Evolutionary conservation across 208 protist genomes (phyloP).

Genomic region (Leishmania arabica): DNA sequence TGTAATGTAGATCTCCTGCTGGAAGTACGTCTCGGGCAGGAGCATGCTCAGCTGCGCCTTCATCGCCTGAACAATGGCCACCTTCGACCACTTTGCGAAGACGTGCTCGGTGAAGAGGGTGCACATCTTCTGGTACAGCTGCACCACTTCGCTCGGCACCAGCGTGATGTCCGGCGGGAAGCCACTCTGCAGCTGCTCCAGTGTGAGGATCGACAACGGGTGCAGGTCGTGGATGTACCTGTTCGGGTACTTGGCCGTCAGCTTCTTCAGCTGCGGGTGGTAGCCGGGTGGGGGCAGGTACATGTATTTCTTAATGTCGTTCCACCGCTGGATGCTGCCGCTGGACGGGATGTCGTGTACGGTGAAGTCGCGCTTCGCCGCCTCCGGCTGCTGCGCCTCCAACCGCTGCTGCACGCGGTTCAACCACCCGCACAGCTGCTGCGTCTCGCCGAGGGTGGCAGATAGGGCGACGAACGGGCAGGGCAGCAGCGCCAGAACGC

Average conservation of each 20-base stretch:
- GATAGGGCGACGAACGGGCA: conserved; percentile 95
- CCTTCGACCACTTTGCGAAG: conserved; percentile 42
- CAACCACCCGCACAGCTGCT: conserved; percentile 92
- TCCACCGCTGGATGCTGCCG: conserved; percentile 89
- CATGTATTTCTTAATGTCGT: conserved; percentile 93
- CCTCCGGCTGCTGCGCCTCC: conserved; percentile 30
- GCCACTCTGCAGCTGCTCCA: conserved; percentile 73
- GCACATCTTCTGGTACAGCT: conserved; percentile 79
- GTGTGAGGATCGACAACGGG: conserved; percentile 85
- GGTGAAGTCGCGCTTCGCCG: conserved; percentile 54
- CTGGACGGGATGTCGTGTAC: conserved; percentile 77
- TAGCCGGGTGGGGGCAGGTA: conserved; percentile 73
- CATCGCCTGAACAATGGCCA: conserved; percentile 52
- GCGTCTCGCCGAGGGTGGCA: conserved; percentile 94
- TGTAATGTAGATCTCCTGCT: conserved; percentile 79
- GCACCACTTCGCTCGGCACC: conserved; percentile 87
- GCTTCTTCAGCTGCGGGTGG: conserved; percentile 60
- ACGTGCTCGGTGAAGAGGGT: conserved; percentile 47
- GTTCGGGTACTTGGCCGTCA: conserved; percentile 63
- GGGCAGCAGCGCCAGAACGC: conserved; percentile 89
- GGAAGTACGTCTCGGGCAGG: conserved; percentile 83
- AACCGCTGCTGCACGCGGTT: conserved; percentile 78
- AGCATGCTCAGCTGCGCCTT: conserved; percentile 47
- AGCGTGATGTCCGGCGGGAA: conserved; percentile 91
- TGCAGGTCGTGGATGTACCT: conserved; percentile 83